phyloP scores from a whole-genome alignment of 257 asterid genomes.

The Cynanchum wilfordii region DNA sequence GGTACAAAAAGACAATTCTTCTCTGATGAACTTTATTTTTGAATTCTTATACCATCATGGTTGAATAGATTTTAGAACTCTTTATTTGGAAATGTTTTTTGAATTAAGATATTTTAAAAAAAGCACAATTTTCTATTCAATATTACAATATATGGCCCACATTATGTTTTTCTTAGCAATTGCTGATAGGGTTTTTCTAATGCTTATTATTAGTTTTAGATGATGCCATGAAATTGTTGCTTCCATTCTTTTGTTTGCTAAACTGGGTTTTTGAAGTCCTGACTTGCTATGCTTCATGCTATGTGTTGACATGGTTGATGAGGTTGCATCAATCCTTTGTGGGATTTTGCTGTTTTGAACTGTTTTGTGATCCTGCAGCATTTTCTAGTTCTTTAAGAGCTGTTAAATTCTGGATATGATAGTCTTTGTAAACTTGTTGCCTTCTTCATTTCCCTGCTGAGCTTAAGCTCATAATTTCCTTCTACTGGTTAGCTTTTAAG shows the following conservation, averaged over 20 bases:
- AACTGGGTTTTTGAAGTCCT: not conserved
- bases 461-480: not conserved
- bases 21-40: not conserved
- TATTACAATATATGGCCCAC: not conserved
- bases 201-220: not conserved
- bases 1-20: slow-evolving; percentile 35
- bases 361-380: not conserved
- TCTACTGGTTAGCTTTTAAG: not conserved
- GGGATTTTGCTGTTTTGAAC: not conserved
- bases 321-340: not conserved
- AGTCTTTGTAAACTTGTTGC: not conserved
- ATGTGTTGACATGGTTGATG: not conserved
- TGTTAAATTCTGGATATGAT: not conserved
- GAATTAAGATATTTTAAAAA: not conserved
- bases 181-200: not conserved
- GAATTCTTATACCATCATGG: not conserved
- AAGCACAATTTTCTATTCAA: not conserved
- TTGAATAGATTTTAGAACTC: not conserved
- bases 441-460: not conserved
- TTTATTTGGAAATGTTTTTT: slow-evolving; percentile 5
- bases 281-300: not conserved
- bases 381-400: not conserved
- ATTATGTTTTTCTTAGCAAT: not conserved
- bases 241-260: not conserved
- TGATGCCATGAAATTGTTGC: not conserved